These are phyloP conservation scores for Amphicarpaea edgeworthii DNA, from an alignment of 306 rosid species.

Conservation along the genomic window DNA sequence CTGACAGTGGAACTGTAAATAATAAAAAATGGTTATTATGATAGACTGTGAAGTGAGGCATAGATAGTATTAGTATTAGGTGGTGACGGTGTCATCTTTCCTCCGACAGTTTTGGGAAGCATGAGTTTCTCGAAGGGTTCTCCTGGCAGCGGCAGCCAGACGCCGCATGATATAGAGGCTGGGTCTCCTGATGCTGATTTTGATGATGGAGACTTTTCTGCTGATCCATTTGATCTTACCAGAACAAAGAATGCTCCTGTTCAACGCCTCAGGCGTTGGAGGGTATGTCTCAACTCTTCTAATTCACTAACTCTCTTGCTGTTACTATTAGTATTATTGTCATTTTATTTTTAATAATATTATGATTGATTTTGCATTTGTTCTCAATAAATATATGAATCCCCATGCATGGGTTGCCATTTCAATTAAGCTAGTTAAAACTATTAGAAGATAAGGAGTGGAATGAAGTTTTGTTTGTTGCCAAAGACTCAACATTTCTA, in stretches of 20 bases:
- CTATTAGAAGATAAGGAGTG: neutral
- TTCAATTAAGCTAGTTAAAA: neutral
- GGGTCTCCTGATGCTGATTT: constrained; percentile 46
- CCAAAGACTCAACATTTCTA: neutral
- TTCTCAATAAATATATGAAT: neutral
- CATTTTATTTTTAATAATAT: neutral
- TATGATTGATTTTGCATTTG: constrained; percentile 1
- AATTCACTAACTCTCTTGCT: neutral
- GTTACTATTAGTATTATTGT: neutral
- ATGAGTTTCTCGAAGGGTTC: constrained; percentile 60
- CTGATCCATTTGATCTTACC: constrained; percentile 63
- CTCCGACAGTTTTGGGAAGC: constrained; percentile 72
- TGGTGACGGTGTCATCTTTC: constrained; percentile 81
- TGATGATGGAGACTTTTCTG: constrained; percentile 49
- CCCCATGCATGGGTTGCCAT: neutral
- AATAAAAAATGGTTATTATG: neutral
- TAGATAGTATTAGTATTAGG: too few relatives aligned
- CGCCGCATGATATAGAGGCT: constrained; percentile 61
- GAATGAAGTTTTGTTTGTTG: neutral
- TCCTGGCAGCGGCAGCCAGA: constrained; percentile 42
- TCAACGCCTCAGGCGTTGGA: constrained; percentile 82
- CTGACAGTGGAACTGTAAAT: neutral
- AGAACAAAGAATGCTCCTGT: constrained; percentile 79
- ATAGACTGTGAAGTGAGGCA: constrained; percentile 11
- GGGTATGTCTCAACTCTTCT: constrained; percentile 53